Base-by-base conservation (phyloP, 352 stramenopile genomes). In the Phytopythium litorale region DNA sequence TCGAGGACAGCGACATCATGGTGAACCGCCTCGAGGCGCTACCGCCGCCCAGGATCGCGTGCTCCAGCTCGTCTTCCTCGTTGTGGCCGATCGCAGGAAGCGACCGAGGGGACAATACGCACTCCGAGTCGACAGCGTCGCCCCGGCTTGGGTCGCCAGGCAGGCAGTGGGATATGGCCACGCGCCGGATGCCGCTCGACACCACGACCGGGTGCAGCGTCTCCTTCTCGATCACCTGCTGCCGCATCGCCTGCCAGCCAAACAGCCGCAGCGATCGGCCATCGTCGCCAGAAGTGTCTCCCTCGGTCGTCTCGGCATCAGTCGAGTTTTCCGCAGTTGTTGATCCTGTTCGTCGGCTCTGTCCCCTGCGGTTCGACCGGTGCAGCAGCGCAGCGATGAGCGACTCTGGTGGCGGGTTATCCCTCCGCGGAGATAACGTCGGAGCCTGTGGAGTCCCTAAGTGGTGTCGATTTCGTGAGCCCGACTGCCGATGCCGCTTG, bases 161-260 rank as follows among this genome's bases (percentile, higher is more conserved):
- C 19, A 60, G 12, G 38, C 35, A 60, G 25, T 8, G 21, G 13
- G 54, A 60, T 6, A 60, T 60, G 15, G 38, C 54, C 19, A 60
- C 54, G 25, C 54, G 54, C 37, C 40, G 54, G 38, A 60, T 60
- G 16, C 54, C 54, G 37, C 38, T 54, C 32, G 63, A 59, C 9
- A 53, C 63, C 4, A 46, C 56, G 3, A 38, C 63, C 38, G 66
- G 45, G 15, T 21, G 51, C 55, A 68, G 28, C 25, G 61, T 65
- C 38, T 84, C 76, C 42, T 87, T 80, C 59, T 78, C 69, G 40
- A 73, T 73, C 16, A 79, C 64, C 37, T 75, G 63, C 21, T 75
- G 66, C 16, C 73, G 68, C 71, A 79, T 78, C 9, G 73, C 52
- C 21, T 79, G 64, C 76, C 76, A 84, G 15, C 76, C 73, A 57